These are phyloP conservation scores for Elongisporangium senticosum DNA, from an alignment of 352 stramenopile genomes.

Conservation along the genomic window DNA sequence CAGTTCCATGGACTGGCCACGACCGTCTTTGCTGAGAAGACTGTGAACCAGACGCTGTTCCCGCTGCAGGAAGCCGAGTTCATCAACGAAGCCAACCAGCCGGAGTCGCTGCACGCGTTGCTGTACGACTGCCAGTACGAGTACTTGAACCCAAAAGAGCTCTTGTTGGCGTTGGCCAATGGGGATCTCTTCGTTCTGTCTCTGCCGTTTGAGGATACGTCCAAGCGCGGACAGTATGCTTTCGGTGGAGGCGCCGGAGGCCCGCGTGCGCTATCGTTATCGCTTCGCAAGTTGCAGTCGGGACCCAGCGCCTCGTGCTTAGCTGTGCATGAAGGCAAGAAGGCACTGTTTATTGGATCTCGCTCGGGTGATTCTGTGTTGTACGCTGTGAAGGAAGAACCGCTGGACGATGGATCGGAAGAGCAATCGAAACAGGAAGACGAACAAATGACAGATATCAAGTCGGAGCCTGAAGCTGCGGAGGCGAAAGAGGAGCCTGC, in stretches of 20 bases:
- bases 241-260: conserved; percentile 9
- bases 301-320: conserved; percentile 50
- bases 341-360: conserved; percentile 79
- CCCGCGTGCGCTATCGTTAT: conserved; percentile 23
- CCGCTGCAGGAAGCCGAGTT: conserved; percentile 59
- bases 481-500: conserved; percentile 1
- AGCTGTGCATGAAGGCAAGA: conserved; percentile 47
- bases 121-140: conserved; percentile 67
- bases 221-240: conserved; percentile 25
- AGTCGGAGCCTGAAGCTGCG: conserved; percentile 9
- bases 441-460: conserved; percentile 4
- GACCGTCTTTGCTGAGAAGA: conserved; percentile 70
- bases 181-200: conserved; percentile 63
- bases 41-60: conserved; percentile 67
- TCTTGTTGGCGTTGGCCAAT: conserved; percentile 52
- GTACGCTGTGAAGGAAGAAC: conserved; percentile 48
- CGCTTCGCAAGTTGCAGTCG: conserved; percentile 46
- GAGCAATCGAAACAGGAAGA: conserved; percentile 15
- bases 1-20: conserved; percentile 73
- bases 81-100: conserved; percentile 45
- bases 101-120: conserved; percentile 44
- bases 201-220: conserved; percentile 52
- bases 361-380: conserved; percentile 73
- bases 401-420: conserved; percentile 10
- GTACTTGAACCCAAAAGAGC: conserved; percentile 62